Evolutionary conservation across 2,329 filamentous ascomycete species (phyloP).

Genomic region (Monosporascus sp.): DNA sequence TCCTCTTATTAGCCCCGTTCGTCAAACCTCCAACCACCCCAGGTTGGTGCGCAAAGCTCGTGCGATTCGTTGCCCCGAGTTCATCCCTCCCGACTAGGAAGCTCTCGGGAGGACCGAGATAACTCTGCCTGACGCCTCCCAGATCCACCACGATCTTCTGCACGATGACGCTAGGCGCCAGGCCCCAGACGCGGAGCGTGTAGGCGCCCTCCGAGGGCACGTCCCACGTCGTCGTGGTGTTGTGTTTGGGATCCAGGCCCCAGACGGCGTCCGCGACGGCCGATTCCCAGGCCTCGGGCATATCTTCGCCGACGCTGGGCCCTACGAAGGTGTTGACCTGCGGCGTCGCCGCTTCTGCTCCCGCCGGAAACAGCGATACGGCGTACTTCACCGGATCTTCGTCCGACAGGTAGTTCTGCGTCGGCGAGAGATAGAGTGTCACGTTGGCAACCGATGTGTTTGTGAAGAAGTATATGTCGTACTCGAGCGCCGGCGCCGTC

Average conservation of each 20-base stretch:
- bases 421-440: conserved; percentile 47
- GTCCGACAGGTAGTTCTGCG: conserved; percentile 48
- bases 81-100: conserved; percentile 39
- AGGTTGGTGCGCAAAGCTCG: conserved; percentile 28
- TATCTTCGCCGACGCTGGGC: conserved; percentile 32
- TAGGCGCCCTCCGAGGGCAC: conserved; percentile 39
- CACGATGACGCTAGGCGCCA: conserved; percentile 47
- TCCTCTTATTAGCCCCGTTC: not conserved
- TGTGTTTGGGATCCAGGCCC: conserved; percentile 36
- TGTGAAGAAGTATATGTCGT: conserved; percentile 57
- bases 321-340: conserved; percentile 37
- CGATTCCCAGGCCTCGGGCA: conserved; percentile 37
- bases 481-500: conserved; percentile 52
- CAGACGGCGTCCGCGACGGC: conserved; percentile 42
- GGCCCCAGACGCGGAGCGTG: conserved; percentile 44
- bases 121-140: conserved; percentile 49
- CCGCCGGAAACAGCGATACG: conserved; percentile 28
- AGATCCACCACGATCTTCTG: conserved; percentile 53
- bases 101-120: conserved; percentile 53
- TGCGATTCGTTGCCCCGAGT: conserved; percentile 31
- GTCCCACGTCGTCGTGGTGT: conserved; percentile 39
- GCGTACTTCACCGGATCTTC: conserved; percentile 36
- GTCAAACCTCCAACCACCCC: not conserved
- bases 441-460: conserved; percentile 37
- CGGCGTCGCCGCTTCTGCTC: conserved; percentile 18